Conservation (phyloP, 345 rosid genomes). For the Corchorus olitorius region DNA sequence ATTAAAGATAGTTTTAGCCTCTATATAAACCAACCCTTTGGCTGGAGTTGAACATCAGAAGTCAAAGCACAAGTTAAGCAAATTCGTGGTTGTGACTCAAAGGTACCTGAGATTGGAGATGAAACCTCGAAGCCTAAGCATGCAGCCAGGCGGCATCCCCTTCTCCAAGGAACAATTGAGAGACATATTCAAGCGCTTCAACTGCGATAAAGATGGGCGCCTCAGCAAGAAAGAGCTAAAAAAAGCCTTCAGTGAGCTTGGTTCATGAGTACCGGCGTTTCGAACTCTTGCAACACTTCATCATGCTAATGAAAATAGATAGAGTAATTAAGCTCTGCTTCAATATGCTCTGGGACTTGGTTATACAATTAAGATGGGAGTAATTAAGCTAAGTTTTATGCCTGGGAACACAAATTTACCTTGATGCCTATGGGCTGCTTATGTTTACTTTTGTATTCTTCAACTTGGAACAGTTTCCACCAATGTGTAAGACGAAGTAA, state of each 20-base stretch:
- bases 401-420: neutral
- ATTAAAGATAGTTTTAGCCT: neutral
- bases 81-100: neutral
- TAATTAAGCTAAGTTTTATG: neutral
- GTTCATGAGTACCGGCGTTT: neutral
- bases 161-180: constrained; percentile 31
- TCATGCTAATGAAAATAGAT: constrained; percentile 12
- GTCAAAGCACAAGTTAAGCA: neutral
- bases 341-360: constrained; percentile 6
- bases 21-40: neutral
- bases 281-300: neutral
- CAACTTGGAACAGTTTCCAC: too few relatives aligned
- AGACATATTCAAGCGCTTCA: constrained; percentile 22
- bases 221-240: constrained; percentile 36
- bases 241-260: constrained; percentile 21
- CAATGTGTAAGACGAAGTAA: too few relatives aligned
- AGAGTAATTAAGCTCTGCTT: neutral
- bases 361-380: neutral
- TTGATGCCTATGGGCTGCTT: too few relatives aligned
- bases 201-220: constrained; percentile 24
- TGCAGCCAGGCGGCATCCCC: neutral
- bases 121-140: neutral
- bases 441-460: too few relatives aligned
- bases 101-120: neutral
- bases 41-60: neutral